phyloP scores from a whole-genome alignment of 768 basidiomycete species.

The Leucogyrophana mollusca region DNA sequence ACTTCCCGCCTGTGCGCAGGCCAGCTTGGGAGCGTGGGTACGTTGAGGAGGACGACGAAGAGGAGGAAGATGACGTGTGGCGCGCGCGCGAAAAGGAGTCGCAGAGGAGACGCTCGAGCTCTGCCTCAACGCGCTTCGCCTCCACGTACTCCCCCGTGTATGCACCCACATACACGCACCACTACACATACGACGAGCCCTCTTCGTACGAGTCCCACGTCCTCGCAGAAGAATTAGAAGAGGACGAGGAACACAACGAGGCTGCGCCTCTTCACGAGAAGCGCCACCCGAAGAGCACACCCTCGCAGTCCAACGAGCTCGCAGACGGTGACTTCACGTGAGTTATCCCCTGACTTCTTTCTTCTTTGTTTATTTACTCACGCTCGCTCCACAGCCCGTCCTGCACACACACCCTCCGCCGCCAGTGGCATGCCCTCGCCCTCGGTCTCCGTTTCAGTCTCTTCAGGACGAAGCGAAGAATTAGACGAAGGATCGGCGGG shows the following conservation, averaged over 20 bases:
- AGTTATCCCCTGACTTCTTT: slow-evolving; percentile 11
- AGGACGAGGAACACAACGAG: slow-evolving; percentile 17
- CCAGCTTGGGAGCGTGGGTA: slow-evolving; percentile 35
- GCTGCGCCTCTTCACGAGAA: slow-evolving; percentile 27
- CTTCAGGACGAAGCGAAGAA: slow-evolving; percentile 48
- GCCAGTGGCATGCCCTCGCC: slow-evolving; percentile 61
- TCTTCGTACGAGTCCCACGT: slow-evolving; percentile 28
- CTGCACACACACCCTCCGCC: slow-evolving; percentile 49
- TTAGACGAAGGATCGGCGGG: slow-evolving; percentile 21
- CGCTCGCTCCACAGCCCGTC: slow-evolving; percentile 44
- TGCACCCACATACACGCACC: no score
- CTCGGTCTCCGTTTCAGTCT: slow-evolving; percentile 57
- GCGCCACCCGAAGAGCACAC: slow-evolving; percentile 1
- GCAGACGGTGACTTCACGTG: slow-evolving; percentile 32
- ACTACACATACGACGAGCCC: slow-evolving; percentile 27
- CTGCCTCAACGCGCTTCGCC: slow-evolving; percentile 9
- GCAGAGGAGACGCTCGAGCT: slow-evolving; percentile 20
- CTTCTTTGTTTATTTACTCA: not conserved
- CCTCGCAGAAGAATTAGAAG: slow-evolving; percentile 23
- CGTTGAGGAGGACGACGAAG: slow-evolving; percentile 27
- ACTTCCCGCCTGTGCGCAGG: slow-evolving; percentile 48
- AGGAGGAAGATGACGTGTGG: slow-evolving; percentile 24
- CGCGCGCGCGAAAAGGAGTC: slow-evolving; percentile 14
- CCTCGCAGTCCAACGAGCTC: slow-evolving; percentile 18
- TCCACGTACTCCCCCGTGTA: slow-evolving; percentile 18